A percentile compares a stretch with the other conserved stretches of the same genome.
Evolutionary conservation across 1,284 basidiomycete genomes (phyloP).

Genomic region (Earliella scabrosa): DNA sequence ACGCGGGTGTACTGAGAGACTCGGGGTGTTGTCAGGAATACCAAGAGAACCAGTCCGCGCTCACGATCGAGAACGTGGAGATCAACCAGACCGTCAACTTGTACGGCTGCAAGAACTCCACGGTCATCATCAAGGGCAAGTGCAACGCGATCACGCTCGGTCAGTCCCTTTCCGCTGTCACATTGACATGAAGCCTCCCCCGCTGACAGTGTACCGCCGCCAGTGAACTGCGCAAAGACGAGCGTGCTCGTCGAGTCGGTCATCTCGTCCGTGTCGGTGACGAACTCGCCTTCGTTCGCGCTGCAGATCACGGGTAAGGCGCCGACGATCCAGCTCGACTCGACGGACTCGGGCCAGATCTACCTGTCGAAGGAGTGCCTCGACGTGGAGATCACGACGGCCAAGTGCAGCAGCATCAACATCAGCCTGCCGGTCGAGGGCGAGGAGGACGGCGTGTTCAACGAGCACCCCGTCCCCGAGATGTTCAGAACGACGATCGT

Average conservation of each 20-base stretch:
- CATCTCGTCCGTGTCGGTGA: slow-evolving; percentile 88
- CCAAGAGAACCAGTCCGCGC: slow-evolving; percentile 81
- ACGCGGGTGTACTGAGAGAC: background rate
- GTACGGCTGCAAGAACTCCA: slow-evolving; percentile 91
- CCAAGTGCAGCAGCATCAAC: slow-evolving; percentile 96
- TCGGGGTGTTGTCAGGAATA: slow-evolving; percentile 69
- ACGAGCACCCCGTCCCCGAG: slow-evolving; percentile 92
- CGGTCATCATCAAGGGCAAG: slow-evolving; percentile 90
- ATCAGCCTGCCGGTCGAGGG: slow-evolving; percentile 87
- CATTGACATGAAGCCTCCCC: background rate
- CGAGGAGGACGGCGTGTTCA: slow-evolving; percentile 91
- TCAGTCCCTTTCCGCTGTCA: slow-evolving; percentile 45
- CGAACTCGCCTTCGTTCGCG: slow-evolving; percentile 91
- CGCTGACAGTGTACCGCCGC: background rate
- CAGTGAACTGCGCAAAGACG: slow-evolving; percentile 91
- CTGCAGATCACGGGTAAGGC: slow-evolving; percentile 90
- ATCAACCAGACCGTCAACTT: slow-evolving; percentile 89
- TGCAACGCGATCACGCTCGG: slow-evolving; percentile 93
- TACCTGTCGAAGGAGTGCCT: slow-evolving; percentile 90
- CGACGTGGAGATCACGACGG: slow-evolving; percentile 87
- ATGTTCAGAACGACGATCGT: slow-evolving; percentile 90
- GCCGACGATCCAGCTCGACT: slow-evolving; percentile 94
- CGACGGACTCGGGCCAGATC: slow-evolving; percentile 94
- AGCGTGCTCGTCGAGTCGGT: slow-evolving; percentile 91
- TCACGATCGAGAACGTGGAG: slow-evolving; percentile 82